Percentiles rank a stretch among this genome's conserved stretches.
Evolutionary conservation across 805 yeast species (phyloP).

Genomic region (Metschnikowia anglica): DNA sequence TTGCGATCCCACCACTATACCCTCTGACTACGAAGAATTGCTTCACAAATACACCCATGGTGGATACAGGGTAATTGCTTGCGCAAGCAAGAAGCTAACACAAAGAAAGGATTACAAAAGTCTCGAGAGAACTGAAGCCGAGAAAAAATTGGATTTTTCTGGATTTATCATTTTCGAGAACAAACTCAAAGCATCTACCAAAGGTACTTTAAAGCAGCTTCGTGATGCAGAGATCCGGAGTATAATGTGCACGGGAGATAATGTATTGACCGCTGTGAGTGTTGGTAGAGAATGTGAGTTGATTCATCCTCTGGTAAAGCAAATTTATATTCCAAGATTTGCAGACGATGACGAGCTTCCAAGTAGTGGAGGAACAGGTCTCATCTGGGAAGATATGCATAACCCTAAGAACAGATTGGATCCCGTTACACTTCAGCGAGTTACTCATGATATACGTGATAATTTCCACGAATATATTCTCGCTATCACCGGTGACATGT

Average conservation of each 20-base stretch:
- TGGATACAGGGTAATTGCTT: constrained; percentile 94
- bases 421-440: constrained; percentile 57
- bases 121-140: constrained; percentile 64
- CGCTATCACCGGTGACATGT: constrained; percentile 92
- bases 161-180: constrained; percentile 95
- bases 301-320: constrained; percentile 40
- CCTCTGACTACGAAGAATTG: constrained; percentile 68
- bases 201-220: constrained; percentile 56
- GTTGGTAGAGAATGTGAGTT: constrained; percentile 85
- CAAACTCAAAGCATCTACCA: constrained; percentile 72
- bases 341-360: constrained; percentile 32
- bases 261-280: constrained; percentile 88
- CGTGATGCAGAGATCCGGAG: constrained; percentile 73
- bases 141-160: constrained; percentile 64
- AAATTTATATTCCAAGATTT: constrained; percentile 56
- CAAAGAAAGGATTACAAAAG: constrained; percentile 8
- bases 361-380: constrained; percentile 34
- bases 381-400: constrained; percentile 70
- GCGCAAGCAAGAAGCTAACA: constrained; percentile 63
- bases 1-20: constrained; percentile 70
- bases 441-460: constrained; percentile 23
- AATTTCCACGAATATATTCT: constrained; percentile 49
- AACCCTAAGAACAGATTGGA: constrained; percentile 59
- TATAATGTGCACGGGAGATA: constrained; percentile 98
- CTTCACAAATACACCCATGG: constrained; percentile 85